phyloP scores from a whole-genome alignment of 2,329 filamentous ascomycete genomes.

The Clarireedia paspali region DNA sequence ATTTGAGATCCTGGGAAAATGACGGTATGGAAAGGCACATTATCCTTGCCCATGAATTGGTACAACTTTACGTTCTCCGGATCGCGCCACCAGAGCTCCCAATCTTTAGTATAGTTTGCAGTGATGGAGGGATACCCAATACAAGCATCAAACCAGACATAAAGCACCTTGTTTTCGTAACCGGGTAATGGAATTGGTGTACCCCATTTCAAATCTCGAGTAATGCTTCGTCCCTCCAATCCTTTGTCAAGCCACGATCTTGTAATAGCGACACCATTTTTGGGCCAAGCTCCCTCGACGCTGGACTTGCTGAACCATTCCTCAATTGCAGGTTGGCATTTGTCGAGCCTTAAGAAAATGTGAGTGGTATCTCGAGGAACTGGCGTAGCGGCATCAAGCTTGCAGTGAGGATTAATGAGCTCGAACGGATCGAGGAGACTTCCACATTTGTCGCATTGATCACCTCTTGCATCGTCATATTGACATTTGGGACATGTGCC shows the following conservation, averaged over 20 bases:
- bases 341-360: slow-evolving; percentile 80
- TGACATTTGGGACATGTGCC: slow-evolving; percentile 69
- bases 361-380: slow-evolving; percentile 80
- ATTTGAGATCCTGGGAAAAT: slow-evolving; percentile 86
- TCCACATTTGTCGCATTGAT: slow-evolving; percentile 71
- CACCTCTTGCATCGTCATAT: slow-evolving; percentile 63
- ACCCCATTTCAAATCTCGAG: slow-evolving; percentile 89
- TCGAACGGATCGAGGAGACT: slow-evolving; percentile 49
- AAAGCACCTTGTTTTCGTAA: slow-evolving; percentile 73
- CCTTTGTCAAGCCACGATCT: slow-evolving; percentile 78
- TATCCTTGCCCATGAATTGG: slow-evolving; percentile 93
- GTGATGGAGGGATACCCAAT: slow-evolving; percentile 96
- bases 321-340: slow-evolving; percentile 68
- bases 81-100: slow-evolving; percentile 93
- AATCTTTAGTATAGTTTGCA: slow-evolving; percentile 78
- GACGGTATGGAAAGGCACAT: slow-evolving; percentile 74
- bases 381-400: slow-evolving; percentile 78
- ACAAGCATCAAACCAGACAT: slow-evolving; percentile 81
- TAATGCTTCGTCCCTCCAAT: slow-evolving; percentile 80
- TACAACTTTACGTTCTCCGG: slow-evolving; percentile 82
- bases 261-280: slow-evolving; percentile 69
- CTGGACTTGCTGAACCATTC: slow-evolving; percentile 70
- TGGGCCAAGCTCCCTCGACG: slow-evolving; percentile 67
- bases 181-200: slow-evolving; percentile 44
- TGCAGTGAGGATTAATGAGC: slow-evolving; percentile 81